Conservation (phyloP, 768 basidiomycete species). For the Mycena olivaceomarginata region DNA sequence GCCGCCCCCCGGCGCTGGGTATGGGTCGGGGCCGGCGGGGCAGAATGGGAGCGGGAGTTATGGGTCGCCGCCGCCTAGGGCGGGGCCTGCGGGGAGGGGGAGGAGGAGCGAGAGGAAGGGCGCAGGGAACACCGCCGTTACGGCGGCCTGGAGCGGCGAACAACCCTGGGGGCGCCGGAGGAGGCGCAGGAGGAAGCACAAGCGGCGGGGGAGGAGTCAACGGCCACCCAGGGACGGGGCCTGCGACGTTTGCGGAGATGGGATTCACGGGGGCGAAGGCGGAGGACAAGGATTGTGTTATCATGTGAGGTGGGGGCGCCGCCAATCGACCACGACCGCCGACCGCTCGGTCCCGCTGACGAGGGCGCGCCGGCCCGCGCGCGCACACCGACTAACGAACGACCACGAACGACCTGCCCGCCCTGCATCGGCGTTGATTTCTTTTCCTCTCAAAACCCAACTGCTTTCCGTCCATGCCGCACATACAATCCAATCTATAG, state of each 20-base stretch:
- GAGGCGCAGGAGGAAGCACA: too few relatives aligned
- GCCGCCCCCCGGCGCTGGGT: slow-evolving; percentile 5
- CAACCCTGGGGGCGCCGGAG: slow-evolving; percentile 11
- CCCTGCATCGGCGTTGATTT: too few relatives aligned
- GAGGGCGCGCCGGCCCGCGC: too few relatives aligned
- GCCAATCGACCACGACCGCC: not conserved
- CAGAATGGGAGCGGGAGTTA: not conserved
- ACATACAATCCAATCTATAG: too few relatives aligned
- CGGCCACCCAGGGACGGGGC: slow-evolving; percentile 51
- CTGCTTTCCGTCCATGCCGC: too few relatives aligned
- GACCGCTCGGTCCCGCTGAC: too few relatives aligned
- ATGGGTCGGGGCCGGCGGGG: not conserved
- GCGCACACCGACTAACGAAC: too few relatives aligned
- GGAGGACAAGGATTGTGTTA: slow-evolving; percentile 89
- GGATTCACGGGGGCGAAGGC: slow-evolving; percentile 88
- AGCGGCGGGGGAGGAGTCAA: too few relatives aligned
- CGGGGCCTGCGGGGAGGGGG: slow-evolving; percentile 37
- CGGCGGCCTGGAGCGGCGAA: slow-evolving; percentile 44
- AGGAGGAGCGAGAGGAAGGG: slow-evolving; percentile 37
- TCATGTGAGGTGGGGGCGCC: slow-evolving; percentile 77
- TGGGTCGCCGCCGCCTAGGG: slow-evolving; percentile 44
- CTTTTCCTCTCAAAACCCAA: too few relatives aligned
- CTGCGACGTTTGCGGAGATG: slow-evolving; percentile 95
- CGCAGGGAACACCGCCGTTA: slow-evolving; percentile 32
- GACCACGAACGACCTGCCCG: too few relatives aligned